Conservation (phyloP, 2,329 filamentous ascomycete species). For the Emericellopsis cladophorae region DNA sequence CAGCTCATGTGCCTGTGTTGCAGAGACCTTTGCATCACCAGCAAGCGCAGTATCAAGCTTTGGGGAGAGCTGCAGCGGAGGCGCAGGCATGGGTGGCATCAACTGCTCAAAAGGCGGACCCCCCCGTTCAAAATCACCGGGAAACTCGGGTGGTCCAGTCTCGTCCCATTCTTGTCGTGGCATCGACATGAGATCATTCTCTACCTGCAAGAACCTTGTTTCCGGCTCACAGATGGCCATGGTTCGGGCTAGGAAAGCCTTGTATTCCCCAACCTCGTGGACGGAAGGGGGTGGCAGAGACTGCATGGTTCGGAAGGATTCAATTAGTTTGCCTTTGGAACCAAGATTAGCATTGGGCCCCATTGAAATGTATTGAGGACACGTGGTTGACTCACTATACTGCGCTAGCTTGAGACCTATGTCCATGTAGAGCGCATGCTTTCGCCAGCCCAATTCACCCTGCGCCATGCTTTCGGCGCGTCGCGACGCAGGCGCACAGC, state of each 20-base stretch:
- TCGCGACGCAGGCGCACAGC: constrained; percentile 44
- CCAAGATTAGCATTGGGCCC: background rate
- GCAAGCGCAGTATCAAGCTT: too few relatives aligned
- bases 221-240: constrained; percentile 46
- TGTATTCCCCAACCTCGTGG: constrained; percentile 33
- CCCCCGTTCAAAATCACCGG: too few relatives aligned
- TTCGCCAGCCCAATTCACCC: constrained; percentile 45
- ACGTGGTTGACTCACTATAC: constrained; percentile 41
- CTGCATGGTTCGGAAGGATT: constrained; percentile 42
- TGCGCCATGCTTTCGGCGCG: constrained; percentile 41
- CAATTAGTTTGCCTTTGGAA: constrained; percentile 40
- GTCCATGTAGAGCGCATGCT: constrained; percentile 46
- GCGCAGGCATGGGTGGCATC: background rate
- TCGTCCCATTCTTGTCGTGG: background rate
- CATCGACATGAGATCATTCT: constrained; percentile 38
- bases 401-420: constrained; percentile 55
- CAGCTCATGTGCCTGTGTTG: background rate
- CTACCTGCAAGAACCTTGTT: constrained; percentile 42
- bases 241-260: constrained; percentile 39
- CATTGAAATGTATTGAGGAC: background rate
- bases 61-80: background rate
- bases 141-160: background rate
- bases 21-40: constrained; percentile 1
- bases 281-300: constrained; percentile 32
- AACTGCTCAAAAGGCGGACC: background rate